phyloP scores from a whole-genome alignment of 345 rosid species.

The Excoecaria cochinchinensis region DNA sequence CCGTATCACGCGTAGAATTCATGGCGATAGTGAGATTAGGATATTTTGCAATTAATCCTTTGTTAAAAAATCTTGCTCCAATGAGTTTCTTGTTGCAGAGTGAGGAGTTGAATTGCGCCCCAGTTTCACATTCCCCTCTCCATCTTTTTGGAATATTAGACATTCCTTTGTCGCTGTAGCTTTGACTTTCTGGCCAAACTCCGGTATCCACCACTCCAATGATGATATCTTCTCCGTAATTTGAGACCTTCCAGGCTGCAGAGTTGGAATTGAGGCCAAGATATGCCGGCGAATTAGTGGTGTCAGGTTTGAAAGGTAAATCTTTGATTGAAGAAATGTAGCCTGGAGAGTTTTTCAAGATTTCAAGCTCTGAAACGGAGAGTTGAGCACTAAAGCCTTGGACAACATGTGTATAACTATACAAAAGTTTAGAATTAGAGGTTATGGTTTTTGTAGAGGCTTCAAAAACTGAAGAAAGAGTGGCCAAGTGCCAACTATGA shows the following conservation, averaged over 20 bases:
- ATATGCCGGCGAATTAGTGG: constrained; percentile 21
- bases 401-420: constrained; percentile 18
- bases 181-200: constrained; percentile 38
- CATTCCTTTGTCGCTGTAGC: constrained; percentile 38
- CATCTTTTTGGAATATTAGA: constrained; percentile 29
- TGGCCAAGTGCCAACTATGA: constrained; percentile 17
- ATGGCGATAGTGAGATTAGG: constrained; percentile 11
- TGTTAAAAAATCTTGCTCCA: constrained; percentile 34
- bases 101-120: constrained; percentile 29
- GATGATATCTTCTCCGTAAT: constrained; percentile 18
- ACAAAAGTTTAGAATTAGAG: constrained; percentile 9
- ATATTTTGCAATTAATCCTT: constrained; percentile 20
- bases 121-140: constrained; percentile 35
- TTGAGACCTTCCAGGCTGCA: constrained; percentile 18
- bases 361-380: constrained; percentile 21
- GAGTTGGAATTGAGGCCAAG: constrained; percentile 23
- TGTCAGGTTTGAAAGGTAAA: constrained; percentile 19
- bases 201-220: constrained; percentile 37
- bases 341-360: constrained; percentile 20
- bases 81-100: constrained; percentile 36
- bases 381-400: constrained; percentile 27
- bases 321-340: constrained; percentile 18
- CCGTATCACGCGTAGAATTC: constrained; percentile 30
- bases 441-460: not conserved
- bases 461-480: constrained; percentile 3